Base-by-base conservation (phyloP, 768 basidiomycete genomes). In the Podaxis sp. region DNA sequence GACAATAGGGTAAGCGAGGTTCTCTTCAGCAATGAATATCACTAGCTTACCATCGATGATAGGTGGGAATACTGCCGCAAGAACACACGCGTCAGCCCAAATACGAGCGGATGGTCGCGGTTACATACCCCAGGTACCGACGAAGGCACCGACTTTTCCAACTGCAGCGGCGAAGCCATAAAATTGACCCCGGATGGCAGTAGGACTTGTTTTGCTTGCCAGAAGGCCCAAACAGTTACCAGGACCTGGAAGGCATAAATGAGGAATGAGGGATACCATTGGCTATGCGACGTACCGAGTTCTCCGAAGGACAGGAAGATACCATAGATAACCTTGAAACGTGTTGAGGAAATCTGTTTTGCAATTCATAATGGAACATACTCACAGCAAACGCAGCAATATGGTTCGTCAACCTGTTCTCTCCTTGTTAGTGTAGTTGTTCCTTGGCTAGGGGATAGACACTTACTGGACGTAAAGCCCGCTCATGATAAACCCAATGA, bases 241-340 rank as follows among this genome's bases (percentile, higher is more conserved):
- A 5, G 94, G 92, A 32, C 89, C 85, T 84, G 56, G 2, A 14
- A 32, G 68, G 28, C 47, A 11, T 48, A 7, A 48, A 23, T 10
- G 23, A 11, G 9, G 18, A 7, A 21, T 1, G 3, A 25, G 3
- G 47, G 11, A 11, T 48, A 14, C 21, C 25, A 27, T 1, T 14
- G 21, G 18, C 11, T 11, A 48, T 27, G 18, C 23, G 13, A 18
- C 77, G 35, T 59, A 80, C 91, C 92, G 27, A 93, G 76, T 75
- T 96, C 95, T 50, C 95, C 95, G 58, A 94, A 88, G 67, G 84
- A 87, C 67, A 95, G 70, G 82, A 97, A 97, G 52, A 97, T 84
- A 13, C 95, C 95, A 66, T 97, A 96, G 6, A 97, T 76, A 36
- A 95, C 85, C 84, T 86, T 59, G 42, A 21, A 42, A 6, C 52